phyloP scores from a whole-genome alignment of 495 filamentous ascomycete genomes.

The Talaromyces thailandensis region DNA sequence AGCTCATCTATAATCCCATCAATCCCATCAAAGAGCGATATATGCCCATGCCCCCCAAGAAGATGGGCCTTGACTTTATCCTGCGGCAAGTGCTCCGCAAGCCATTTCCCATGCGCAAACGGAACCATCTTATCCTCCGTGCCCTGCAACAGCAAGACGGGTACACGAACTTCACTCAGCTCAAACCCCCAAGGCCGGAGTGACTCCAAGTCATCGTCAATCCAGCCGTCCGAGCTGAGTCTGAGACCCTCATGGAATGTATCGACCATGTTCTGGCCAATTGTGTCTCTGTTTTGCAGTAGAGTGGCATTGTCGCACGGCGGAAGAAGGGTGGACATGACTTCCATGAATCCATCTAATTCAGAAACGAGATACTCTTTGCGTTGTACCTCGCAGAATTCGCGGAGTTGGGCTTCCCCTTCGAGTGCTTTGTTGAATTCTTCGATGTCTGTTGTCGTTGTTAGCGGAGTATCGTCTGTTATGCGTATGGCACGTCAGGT shows the following conservation, averaged over 20 bases:
- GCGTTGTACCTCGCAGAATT: neutral
- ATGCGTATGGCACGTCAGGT: neutral
- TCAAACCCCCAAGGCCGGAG: neutral
- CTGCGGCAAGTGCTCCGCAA: slow-evolving; percentile 2
- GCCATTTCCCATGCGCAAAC: slow-evolving; percentile 2
- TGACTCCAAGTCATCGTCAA: neutral
- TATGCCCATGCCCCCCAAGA: neutral
- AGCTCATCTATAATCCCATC: slow-evolving; percentile 1
- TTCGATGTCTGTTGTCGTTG: neutral
- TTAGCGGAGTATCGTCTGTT: neutral
- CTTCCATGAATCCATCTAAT: neutral
- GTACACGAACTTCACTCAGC: neutral
- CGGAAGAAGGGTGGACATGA: neutral
- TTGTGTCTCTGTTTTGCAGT: neutral
- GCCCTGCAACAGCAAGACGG: neutral
- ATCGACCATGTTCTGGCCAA: neutral
- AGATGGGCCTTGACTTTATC: slow-evolving; percentile 3
- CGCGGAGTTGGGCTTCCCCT: neutral
- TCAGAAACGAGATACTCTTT: neutral
- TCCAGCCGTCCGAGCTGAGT: neutral
- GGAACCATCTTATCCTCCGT: slow-evolving; percentile 2
- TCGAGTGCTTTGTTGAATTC: neutral
- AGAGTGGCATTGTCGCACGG: neutral
- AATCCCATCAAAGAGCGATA: neutral
- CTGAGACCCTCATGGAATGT: neutral